phyloP scores from a whole-genome alignment of 768 basidiomycete genomes.

The Lentinula boryana region DNA sequence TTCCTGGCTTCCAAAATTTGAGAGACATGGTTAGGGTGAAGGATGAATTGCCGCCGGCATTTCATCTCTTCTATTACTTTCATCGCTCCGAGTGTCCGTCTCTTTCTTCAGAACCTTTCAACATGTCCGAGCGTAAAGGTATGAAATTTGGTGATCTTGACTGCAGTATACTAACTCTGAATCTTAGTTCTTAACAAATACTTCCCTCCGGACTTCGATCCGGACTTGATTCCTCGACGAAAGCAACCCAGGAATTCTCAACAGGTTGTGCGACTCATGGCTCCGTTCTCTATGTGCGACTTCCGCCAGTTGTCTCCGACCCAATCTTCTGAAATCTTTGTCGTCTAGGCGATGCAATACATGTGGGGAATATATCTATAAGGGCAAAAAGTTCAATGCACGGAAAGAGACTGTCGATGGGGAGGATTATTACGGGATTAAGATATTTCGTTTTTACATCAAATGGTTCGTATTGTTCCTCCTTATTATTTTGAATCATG shows the following conservation, averaged over 20 bases:
- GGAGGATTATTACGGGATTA: conserved; percentile 98
- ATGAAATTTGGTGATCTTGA: background rate
- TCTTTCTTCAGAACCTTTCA: background rate
- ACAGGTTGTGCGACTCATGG: conserved; percentile 98
- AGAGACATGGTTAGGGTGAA: conserved; percentile 38
- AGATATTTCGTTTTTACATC: conserved; percentile 91
- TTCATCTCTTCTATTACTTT: background rate
- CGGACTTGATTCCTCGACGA: conserved; percentile 88
- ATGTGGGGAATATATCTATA: conserved; percentile 98
- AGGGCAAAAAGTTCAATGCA: conserved; percentile 99
- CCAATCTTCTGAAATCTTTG: background rate
- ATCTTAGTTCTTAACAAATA: conserved; percentile 84
- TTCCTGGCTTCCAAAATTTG: conserved; percentile 90
- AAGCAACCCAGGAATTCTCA: conserved; percentile 92
- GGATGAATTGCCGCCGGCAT: background rate
- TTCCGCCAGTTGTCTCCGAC: conserved; percentile 6
- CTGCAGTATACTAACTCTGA: background rate
- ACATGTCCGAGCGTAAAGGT: conserved; percentile 14
- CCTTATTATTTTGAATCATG: background rate
- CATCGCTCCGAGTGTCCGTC: background rate
- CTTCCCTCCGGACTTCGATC: conserved; percentile 98
- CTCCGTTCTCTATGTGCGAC: conserved; percentile 92
- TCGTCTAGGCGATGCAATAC: conserved; percentile 77
- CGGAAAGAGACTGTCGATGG: conserved; percentile 97
- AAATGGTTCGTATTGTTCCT: conserved; percentile 59